Conservation (phyloP, 495 filamentous ascomycete species). For the Diplogelasinospora grovesii region DNA sequence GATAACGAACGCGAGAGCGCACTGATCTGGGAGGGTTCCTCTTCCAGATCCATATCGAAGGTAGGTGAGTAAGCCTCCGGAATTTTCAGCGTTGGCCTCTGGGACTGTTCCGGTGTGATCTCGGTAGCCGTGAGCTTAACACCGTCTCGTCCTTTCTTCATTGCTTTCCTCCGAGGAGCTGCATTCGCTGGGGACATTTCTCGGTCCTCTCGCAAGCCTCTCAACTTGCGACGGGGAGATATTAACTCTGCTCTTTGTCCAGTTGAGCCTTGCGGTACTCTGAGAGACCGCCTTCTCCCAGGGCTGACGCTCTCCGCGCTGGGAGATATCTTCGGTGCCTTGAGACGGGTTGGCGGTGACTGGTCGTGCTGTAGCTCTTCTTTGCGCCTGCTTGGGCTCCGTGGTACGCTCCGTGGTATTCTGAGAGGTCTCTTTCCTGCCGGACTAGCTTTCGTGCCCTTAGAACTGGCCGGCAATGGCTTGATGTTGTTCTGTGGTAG, state of each 20-base stretch:
- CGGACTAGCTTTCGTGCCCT: too few relatives aligned
- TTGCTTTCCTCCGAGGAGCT: slow-evolving; percentile 3
- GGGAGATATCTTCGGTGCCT: background rate
- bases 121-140: background rate
- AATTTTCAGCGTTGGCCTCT: slow-evolving; percentile 8
- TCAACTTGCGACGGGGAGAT: slow-evolving; percentile 3
- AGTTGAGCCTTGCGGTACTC: background rate
- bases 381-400: too few relatives aligned
- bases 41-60: background rate
- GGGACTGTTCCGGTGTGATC: slow-evolving; percentile 5
- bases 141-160: background rate
- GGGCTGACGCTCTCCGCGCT: background rate
- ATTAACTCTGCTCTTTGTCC: background rate
- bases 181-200: background rate
- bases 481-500: too few relatives aligned
- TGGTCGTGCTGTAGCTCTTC: too few relatives aligned
- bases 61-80: slow-evolving; percentile 8
- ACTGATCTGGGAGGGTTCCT: background rate
- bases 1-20: background rate
- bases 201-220: background rate
- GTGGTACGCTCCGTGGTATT: too few relatives aligned
- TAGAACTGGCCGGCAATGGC: too few relatives aligned
- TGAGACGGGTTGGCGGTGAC: background rate
- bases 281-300: background rate
- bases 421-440: too few relatives aligned